Conservation (phyloP, 2,329 filamentous ascomycete genomes). For the Fusarium succisae region DNA sequence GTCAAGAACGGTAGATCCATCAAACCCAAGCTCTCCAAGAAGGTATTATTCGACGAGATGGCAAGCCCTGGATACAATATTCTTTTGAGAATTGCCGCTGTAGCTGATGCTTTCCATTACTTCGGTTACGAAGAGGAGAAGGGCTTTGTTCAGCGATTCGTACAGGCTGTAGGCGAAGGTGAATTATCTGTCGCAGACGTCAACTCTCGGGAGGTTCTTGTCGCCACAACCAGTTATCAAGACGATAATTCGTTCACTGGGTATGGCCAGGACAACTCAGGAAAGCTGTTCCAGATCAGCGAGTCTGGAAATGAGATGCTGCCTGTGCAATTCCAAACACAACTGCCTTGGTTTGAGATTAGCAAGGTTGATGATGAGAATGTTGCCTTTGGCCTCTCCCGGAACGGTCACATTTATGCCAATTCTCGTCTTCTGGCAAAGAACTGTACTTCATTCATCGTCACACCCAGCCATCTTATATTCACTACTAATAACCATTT, state of each 20-base stretch:
- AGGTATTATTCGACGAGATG: conserved; percentile 50
- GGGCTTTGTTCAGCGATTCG: conserved; percentile 36
- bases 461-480: conserved; percentile 84
- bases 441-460: conserved; percentile 90
- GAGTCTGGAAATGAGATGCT: conserved; percentile 47
- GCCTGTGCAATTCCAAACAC: conserved; percentile 52
- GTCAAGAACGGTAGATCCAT: conserved; percentile 64
- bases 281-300: conserved; percentile 55
- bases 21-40: conserved; percentile 53
- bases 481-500: conserved; percentile 94
- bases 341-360: conserved; percentile 64
- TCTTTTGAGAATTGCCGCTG: conserved; percentile 26
- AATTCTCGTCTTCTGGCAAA: conserved; percentile 78
- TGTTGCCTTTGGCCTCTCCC: conserved; percentile 72
- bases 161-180: conserved; percentile 26
- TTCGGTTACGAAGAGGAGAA: conserved; percentile 45
- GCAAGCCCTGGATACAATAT: conserved; percentile 35
- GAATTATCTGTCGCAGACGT: conserved; percentile 28
- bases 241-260: conserved; percentile 44
- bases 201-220: conserved; percentile 34
- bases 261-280: conserved; percentile 58
- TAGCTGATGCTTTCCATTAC: conserved; percentile 43
- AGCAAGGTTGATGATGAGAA: conserved; percentile 54
- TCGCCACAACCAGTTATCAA: conserved; percentile 48
- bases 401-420: conserved; percentile 80